Conservation (phyloP, 352 stramenopile species). For the Pythium scleroteichum region DNA sequence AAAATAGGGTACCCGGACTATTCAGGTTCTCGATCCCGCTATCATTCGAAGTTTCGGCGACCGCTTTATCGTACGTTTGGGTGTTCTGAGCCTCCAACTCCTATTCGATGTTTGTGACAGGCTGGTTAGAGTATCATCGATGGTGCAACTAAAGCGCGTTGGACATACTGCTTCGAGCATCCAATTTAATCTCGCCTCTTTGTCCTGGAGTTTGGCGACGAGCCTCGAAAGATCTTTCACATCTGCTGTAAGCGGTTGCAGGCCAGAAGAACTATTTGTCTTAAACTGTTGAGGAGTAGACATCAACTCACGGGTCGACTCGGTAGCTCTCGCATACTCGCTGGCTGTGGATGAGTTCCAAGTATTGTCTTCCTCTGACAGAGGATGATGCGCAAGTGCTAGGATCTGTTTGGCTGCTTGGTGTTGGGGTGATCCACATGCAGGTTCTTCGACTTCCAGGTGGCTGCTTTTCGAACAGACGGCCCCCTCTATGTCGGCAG, state of each 20-base stretch:
- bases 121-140: too few relatives aligned
- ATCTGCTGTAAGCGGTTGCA: too few relatives aligned
- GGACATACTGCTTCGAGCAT: constrained; percentile 66
- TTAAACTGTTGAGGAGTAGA: too few relatives aligned
- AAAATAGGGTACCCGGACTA: not conserved
- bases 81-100: constrained; percentile 77
- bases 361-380: constrained; percentile 20
- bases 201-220: constrained; percentile 52
- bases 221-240: constrained; percentile 30
- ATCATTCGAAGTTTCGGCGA: not conserved
- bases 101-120: constrained; percentile 17
- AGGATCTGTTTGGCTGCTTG: constrained; percentile 22
- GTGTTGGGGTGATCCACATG: constrained; percentile 10
- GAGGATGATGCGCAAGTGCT: constrained; percentile 6
- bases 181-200: constrained; percentile 65
- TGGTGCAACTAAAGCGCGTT: too few relatives aligned
- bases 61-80: not conserved
- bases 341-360: constrained; percentile 1
- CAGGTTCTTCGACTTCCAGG: too few relatives aligned
- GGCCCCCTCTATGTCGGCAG: too few relatives aligned
- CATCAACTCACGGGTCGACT: too few relatives aligned
- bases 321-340: too few relatives aligned
- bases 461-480: too few relatives aligned
- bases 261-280: too few relatives aligned
- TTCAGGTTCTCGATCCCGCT: not conserved